Evolutionary conservation across 1,284 basidiomycete genomes (phyloP).

Genomic region (Fomitiporia mediterranea): DNA sequence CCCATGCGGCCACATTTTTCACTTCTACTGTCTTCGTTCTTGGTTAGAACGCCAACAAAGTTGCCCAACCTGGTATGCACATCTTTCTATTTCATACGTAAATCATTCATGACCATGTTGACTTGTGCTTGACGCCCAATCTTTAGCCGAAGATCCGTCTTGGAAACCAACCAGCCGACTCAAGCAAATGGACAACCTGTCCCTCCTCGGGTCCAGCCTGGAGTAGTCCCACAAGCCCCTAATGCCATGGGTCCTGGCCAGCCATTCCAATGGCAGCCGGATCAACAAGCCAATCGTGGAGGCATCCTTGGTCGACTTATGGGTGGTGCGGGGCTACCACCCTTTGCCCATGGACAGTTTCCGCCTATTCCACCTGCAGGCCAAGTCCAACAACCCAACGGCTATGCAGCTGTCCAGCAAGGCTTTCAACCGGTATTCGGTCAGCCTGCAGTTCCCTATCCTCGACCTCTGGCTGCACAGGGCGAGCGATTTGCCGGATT

Average conservation of each 20-base stretch:
- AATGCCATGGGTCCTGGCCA: neutral
- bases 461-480: neutral
- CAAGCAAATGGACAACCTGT: slow-evolving; percentile 16
- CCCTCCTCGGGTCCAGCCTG: slow-evolving; percentile 4
- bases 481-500: slow-evolving; percentile 17
- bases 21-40: slow-evolving; percentile 93
- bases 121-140: neutral
- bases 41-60: slow-evolving; percentile 97
- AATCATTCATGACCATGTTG: slow-evolving; percentile 6
- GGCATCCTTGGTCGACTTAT: slow-evolving; percentile 18
- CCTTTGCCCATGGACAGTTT: slow-evolving; percentile 22
- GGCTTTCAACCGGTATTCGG: neutral
- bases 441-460: slow-evolving; percentile 3
- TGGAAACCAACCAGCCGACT: slow-evolving; percentile 42
- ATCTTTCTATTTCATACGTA: neutral
- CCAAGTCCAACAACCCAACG: slow-evolving; percentile 11
- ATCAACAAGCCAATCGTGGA: slow-evolving; percentile 11
- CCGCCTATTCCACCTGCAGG: slow-evolving; percentile 18
- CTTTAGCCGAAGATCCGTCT: slow-evolving; percentile 77
- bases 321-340: slow-evolving; percentile 20
- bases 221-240: slow-evolving; percentile 3
- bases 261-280: slow-evolving; percentile 10
- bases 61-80: slow-evolving; percentile 89
- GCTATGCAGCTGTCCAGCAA: neutral
- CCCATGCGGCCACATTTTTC: slow-evolving; percentile 96